Conservation (phyloP, 2,329 filamentous ascomycete genomes). For the Hyphodiscus sp. region DNA sequence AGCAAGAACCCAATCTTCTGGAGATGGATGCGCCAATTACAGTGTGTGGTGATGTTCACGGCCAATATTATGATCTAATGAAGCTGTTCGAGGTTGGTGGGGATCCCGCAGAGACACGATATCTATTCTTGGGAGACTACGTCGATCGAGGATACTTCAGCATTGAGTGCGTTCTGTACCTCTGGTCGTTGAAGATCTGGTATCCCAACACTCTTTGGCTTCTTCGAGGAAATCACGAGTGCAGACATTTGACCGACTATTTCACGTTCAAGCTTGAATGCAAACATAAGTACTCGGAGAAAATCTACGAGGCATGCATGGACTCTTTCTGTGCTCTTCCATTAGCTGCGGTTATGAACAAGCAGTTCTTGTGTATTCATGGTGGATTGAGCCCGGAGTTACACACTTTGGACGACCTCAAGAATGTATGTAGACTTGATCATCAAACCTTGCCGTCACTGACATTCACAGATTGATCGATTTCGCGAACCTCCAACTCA, state of each 20-base stretch:
- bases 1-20: constrained; percentile 86
- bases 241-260: constrained; percentile 97
- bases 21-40: constrained; percentile 99
- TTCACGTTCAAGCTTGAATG: constrained; percentile 99
- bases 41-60: constrained; percentile 96
- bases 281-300: constrained; percentile 98
- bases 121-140: constrained; percentile 96
- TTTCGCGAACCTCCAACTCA: constrained; percentile 97
- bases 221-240: constrained; percentile 96
- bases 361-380: constrained; percentile 98
- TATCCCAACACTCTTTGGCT: constrained; percentile 97
- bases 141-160: constrained; percentile 98
- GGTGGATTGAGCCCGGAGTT: constrained; percentile 93
- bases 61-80: constrained; percentile 99
- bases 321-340: constrained; percentile 95
- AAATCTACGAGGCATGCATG: constrained; percentile 95
- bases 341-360: constrained; percentile 97
- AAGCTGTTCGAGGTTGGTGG: constrained; percentile 98
- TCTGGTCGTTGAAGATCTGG: constrained; percentile 98
- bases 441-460: background rate
- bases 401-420: constrained; percentile 90
- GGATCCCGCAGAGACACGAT: constrained; percentile 91
- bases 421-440: constrained; percentile 54
- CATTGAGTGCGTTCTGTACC: constrained; percentile 96
- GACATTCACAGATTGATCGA: constrained; percentile 69